Conservation (phyloP, 352 stramenopile genomes). For the Phytophthora uliginosa region DNA sequence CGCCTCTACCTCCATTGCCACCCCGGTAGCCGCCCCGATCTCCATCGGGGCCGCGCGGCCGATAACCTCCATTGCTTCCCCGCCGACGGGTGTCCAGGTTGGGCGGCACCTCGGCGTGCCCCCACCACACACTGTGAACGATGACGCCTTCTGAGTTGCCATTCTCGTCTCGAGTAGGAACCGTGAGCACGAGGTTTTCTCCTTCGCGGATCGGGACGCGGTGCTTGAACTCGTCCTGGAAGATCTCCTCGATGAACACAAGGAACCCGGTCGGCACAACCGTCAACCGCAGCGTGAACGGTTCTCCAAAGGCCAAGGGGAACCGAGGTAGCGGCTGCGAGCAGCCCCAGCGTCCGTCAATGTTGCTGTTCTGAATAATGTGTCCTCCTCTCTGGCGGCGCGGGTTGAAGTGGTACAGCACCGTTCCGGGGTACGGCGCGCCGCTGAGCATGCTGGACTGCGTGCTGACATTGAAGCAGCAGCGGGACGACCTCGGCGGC, state of each 20-base stretch:
- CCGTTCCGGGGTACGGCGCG: constrained; percentile 75
- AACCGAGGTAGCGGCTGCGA: constrained; percentile 73
- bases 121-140: constrained; percentile 89
- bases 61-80: constrained; percentile 46
- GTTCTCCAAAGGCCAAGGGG: constrained; percentile 77
- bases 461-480: constrained; percentile 85
- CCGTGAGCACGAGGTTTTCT: constrained; percentile 82
- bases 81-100: constrained; percentile 71
- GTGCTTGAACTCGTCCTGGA: constrained; percentile 88
- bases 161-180: constrained; percentile 82
- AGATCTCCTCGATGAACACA: constrained; percentile 86
- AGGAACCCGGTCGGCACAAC: constrained; percentile 78
- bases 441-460: constrained; percentile 77
- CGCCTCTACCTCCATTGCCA: constrained; percentile 38
- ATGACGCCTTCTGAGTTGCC: constrained; percentile 76
- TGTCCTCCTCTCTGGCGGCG: constrained; percentile 68
- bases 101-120: constrained; percentile 76
- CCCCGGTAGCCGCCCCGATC: constrained; percentile 55
- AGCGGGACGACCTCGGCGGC: constrained; percentile 65
- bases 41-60: constrained; percentile 44
- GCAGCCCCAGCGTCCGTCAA: constrained; percentile 81
- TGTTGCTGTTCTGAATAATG: constrained; percentile 88
- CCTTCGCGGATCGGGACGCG: constrained; percentile 86
- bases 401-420: constrained; percentile 88
- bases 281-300: constrained; percentile 83